Evolutionary conservation across 2,329 filamentous ascomycete genomes (phyloP).

Genomic region (Fusarium verticillioides): DNA sequence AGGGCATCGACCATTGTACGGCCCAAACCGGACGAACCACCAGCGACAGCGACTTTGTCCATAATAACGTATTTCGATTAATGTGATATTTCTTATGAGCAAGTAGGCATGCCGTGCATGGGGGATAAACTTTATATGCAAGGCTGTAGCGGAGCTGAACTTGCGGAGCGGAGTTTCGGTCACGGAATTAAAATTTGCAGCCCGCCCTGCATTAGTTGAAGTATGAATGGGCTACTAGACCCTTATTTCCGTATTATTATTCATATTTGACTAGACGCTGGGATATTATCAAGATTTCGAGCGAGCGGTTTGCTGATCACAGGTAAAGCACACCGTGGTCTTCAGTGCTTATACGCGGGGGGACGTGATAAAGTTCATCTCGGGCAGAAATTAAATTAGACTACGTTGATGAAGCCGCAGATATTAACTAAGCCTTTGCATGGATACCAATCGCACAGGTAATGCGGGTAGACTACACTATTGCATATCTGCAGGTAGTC

Average conservation of each 20-base stretch:
- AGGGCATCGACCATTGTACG: not conserved
- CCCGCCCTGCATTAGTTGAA: not conserved
- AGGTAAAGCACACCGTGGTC: fast-evolving
- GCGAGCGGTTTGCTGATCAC: fast-evolving
- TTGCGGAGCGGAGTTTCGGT: not conserved
- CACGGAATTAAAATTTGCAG: not conserved
- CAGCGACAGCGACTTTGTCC: not conserved
- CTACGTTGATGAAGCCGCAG: fast-evolving
- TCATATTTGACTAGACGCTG: fast-evolving
- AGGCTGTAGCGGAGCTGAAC: not conserved
- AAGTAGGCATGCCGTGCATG: not conserved
- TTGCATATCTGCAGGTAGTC: not conserved
- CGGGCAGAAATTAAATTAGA: fast-evolving
- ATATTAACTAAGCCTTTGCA: fast-evolving
- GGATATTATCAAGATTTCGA: not conserved
- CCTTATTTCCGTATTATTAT: not conserved
- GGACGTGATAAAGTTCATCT: not conserved
- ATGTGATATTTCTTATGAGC: not conserved
- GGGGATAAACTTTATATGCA: not conserved
- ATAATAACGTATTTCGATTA: fast-evolving
- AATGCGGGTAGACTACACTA: fast-evolving
- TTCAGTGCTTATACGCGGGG: fast-evolving
- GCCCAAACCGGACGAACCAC: conserved; percentile 2
- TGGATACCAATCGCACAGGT: fast-evolving
- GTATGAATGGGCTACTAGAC: not conserved